Percentiles rank a stretch among this genome's conserved stretches.
These are phyloP conservation scores for Cordyceps javanica DNA, from an alignment of 2,329 filamentous ascomycete species.

Conservation along the genomic window DNA sequence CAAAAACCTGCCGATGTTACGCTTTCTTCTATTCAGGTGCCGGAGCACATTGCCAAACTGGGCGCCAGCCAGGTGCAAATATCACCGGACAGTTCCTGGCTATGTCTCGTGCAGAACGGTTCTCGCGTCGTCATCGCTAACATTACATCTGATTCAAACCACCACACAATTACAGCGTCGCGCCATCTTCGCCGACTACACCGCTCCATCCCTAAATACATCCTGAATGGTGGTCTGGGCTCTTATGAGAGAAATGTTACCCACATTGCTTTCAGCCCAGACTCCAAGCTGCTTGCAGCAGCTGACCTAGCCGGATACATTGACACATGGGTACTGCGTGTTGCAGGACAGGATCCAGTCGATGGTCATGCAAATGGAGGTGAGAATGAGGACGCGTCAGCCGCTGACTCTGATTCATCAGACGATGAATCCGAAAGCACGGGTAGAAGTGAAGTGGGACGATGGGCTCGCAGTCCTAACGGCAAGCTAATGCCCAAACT, in stretches of 20 bases:
- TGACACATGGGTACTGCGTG: slow-evolving; percentile 74
- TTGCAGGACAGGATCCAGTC: slow-evolving; percentile 23
- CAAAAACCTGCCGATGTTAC: slow-evolving; percentile 54
- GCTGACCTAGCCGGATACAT: slow-evolving; percentile 80
- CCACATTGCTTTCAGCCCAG: slow-evolving; percentile 69
- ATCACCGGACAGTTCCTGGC: slow-evolving; percentile 64
- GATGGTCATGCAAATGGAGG: slow-evolving; percentile 27
- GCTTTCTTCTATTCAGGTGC: slow-evolving; percentile 64
- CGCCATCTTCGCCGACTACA: slow-evolving; percentile 47
- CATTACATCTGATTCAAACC: slow-evolving; percentile 18
- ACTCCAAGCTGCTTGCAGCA: slow-evolving; percentile 71
- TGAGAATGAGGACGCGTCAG: slow-evolving; percentile 28
- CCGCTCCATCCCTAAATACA: slow-evolving; percentile 48
- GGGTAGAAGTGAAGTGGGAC: slow-evolving; percentile 41
- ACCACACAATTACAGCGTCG: slow-evolving; percentile 28
- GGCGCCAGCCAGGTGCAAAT: slow-evolving; percentile 67
- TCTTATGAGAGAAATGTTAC: slow-evolving; percentile 71
- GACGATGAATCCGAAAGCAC: slow-evolving; percentile 40
- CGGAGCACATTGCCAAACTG: slow-evolving; percentile 45
- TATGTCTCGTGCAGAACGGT: slow-evolving; percentile 58
- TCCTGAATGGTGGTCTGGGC: slow-evolving; percentile 61
- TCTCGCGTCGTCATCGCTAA: slow-evolving; percentile 47
- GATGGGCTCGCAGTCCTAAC: slow-evolving; percentile 71
- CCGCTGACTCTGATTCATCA: slow-evolving; percentile 35
- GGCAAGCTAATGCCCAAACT: slow-evolving; percentile 65